These are phyloP conservation scores for Linum trigynum DNA, from an alignment of 345 rosid species.

Conservation along the genomic window DNA sequence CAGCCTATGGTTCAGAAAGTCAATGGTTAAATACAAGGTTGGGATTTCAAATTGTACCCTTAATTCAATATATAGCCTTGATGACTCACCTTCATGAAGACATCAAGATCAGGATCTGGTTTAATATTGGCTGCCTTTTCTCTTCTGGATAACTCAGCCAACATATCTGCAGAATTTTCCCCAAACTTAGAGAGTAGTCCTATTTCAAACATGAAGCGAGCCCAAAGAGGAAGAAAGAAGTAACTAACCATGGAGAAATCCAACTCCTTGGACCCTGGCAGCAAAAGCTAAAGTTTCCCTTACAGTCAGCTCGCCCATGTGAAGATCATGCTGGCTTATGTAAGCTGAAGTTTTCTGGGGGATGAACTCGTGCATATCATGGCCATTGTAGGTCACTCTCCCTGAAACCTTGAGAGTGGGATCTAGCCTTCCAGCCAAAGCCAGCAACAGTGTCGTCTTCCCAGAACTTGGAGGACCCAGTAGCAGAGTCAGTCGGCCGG, in stretches of 20 bases:
- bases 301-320: conserved; percentile 2
- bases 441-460: conserved; percentile 1
- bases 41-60: too few relatives aligned
- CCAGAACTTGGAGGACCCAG: conserved; percentile 9
- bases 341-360: conserved; percentile 4
- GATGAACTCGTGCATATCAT: conserved; percentile 1
- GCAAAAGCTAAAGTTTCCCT: conserved; percentile 3
- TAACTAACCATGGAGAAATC: background rate
- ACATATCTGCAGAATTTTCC: conserved; percentile 3
- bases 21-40: background rate
- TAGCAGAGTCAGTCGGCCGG: conserved; percentile 1
- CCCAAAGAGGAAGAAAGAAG: background rate
- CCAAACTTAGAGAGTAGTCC: background rate
- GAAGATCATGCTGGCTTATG: conserved; percentile 5
- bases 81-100: conserved; percentile 3
- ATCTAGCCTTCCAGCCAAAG: conserved; percentile 3
- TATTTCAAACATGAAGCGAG: too few relatives aligned
- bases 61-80: background rate
- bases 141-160: conserved; percentile 3
- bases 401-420: conserved; percentile 1
- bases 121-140: background rate
- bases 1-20: background rate
- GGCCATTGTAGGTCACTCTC: conserved; percentile 1
- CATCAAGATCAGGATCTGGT: conserved; percentile 1
- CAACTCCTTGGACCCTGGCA: conserved; percentile 3